These are phyloP conservation scores for Lenwebbia sp. DNA, from an alignment of 345 rosid species.

Conservation along the genomic window DNA sequence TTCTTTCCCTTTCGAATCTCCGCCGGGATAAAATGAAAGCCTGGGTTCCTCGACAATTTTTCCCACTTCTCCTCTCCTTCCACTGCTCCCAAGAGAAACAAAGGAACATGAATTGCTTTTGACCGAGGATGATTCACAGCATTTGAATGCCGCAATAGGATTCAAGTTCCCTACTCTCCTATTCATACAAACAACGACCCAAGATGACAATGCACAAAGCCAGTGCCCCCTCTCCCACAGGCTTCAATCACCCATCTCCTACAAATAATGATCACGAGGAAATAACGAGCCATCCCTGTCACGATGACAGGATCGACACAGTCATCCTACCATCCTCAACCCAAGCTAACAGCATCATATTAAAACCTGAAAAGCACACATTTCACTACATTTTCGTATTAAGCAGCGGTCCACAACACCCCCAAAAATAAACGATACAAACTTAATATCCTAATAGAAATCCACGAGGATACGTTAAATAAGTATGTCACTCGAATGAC, in stretches of 20 bases:
- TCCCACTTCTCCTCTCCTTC: not conserved
- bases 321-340: not conserved
- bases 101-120: not conserved
- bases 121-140: not conserved
- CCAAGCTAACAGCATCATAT: not conserved
- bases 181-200: not conserved
- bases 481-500: not conserved
- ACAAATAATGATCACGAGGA: not conserved
- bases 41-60: not conserved
- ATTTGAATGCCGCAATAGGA: not conserved
- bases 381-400: not conserved
- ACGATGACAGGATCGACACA: too few relatives aligned
- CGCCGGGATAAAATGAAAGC: not conserved
- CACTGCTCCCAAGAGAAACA: not conserved
- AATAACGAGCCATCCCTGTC: not conserved
- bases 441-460: not conserved
- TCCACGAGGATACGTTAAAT: not conserved
- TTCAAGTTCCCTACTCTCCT: not conserved
- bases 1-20: not conserved
- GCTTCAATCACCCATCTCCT: not conserved
- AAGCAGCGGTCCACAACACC: not conserved
- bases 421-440: not conserved
- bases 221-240: not conserved
- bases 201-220: not conserved
- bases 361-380: not conserved